Conservation (phyloP, 495 filamentous ascomycete genomes). For the Aspergillus saccharolyticus region DNA sequence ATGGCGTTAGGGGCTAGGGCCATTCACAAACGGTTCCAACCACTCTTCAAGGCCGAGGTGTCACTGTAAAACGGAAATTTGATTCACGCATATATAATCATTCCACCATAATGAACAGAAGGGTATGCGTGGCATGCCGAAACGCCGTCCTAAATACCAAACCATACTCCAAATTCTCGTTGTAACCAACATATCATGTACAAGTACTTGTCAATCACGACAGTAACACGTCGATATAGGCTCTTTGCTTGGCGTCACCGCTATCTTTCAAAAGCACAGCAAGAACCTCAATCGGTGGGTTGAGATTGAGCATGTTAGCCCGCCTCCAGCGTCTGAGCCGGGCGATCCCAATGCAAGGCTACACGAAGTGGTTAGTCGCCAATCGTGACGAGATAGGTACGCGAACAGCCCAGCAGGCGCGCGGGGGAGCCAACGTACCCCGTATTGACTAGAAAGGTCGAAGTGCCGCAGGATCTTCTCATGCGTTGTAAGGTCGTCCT, state of each 20-base stretch:
- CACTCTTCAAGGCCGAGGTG: no score
- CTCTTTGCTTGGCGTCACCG: conserved; percentile 49
- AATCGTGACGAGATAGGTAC: neutral
- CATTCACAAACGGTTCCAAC: no score
- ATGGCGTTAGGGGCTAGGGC: neutral
- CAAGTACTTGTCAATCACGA: conserved; percentile 21
- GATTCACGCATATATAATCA: neutral
- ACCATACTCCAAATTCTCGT: conserved; percentile 7
- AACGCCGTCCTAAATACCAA: conserved; percentile 8
- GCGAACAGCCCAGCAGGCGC: neutral
- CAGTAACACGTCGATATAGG: conserved; percentile 80
- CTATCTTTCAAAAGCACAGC: conserved; percentile 72
- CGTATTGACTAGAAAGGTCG: conserved; percentile 83
- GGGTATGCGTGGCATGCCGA: conserved; percentile 13
- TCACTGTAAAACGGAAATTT: no score
- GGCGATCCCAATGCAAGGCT: conserved; percentile 87
- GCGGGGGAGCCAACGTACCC: conserved; percentile 53
- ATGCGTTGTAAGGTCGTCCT: conserved; percentile 59
- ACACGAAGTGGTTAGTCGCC: conserved; percentile 17
- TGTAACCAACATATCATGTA: conserved; percentile 1
- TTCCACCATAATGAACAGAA: neutral
- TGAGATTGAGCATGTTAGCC: conserved; percentile 69
- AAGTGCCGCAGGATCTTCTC: conserved; percentile 88
- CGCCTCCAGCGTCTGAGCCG: conserved; percentile 83
- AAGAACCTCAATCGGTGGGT: conserved; percentile 89